These are phyloP conservation scores for Withania somnifera DNA, from an alignment of 305 asterid genomes.

Conservation along the genomic window DNA sequence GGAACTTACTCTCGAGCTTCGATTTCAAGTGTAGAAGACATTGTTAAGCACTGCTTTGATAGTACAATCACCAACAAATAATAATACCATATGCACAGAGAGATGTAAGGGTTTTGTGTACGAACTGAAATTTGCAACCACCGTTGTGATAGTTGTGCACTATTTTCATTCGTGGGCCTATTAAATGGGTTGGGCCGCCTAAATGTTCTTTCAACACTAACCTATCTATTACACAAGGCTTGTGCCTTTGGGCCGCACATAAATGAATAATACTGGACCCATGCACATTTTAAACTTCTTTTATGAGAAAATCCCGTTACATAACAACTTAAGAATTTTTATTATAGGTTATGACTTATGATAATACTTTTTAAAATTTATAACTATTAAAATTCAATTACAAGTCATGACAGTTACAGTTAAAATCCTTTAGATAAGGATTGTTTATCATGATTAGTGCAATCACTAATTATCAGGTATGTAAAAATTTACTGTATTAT, in stretches of 20 bases:
- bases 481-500: no score
- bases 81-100: not conserved
- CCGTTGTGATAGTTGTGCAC: not conserved
- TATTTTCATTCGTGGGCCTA: not conserved
- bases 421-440: no score
- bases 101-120: not conserved
- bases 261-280: no score
- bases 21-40: constrained; percentile 93
- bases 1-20: constrained; percentile 86
- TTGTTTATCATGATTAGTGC: no score
- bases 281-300: no score
- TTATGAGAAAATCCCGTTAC: no score
- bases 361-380: no score
- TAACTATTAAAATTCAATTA: no score
- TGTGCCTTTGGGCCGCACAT: not conserved
- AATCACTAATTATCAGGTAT: no score
- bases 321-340: no score
- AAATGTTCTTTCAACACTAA: not conserved
- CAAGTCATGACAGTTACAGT: no score
- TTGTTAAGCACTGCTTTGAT: constrained; percentile 1
- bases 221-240: not conserved
- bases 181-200: not conserved
- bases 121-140: not conserved
- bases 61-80: not conserved
- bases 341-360: no score